Percentiles rank a stretch among this genome's conserved stretches.
phyloP scores from a whole-genome alignment of 148 eudicot genomes.

The Vaccinium darrowii region DNA sequence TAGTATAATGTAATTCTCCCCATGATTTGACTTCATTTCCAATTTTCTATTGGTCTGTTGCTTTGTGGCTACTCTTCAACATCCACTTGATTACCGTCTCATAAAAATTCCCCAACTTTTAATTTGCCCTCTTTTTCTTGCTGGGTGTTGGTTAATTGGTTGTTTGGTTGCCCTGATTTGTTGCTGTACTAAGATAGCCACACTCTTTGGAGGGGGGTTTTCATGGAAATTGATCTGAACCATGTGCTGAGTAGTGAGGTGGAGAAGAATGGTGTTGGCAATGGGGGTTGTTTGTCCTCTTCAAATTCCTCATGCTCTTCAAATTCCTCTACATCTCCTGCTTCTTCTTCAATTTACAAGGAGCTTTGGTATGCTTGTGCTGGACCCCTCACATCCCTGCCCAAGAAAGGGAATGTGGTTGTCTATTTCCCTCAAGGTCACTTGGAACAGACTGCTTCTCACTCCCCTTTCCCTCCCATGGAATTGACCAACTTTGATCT shows the following conservation, averaged over 20 bases:
- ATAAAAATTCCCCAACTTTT: conserved; percentile 10
- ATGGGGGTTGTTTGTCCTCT: conserved; percentile 34
- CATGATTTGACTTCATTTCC: conserved; percentile 46
- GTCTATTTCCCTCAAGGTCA: conserved; percentile 96
- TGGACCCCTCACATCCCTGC: conserved; percentile 69
- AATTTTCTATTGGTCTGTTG: conserved; percentile 16
- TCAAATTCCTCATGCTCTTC: conserved; percentile 53
- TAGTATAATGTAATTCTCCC: conserved; percentile 19
- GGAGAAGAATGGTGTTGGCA: conserved; percentile 36
- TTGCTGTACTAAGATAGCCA: conserved; percentile 14
- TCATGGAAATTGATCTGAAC: conserved; percentile 94
- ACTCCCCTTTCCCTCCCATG: conserved; percentile 38
- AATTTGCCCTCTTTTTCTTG: conserved; percentile 11
- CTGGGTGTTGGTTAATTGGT: conserved; percentile 18
- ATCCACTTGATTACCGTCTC: conserved; percentile 25
- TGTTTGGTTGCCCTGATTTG: background rate
- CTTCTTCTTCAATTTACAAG: conserved; percentile 43
- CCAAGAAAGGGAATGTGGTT: conserved; percentile 76
- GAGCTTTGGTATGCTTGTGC: conserved; percentile 98
- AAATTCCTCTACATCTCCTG: conserved; percentile 40
- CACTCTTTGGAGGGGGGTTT: conserved; percentile 10
- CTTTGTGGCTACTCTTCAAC: conserved; percentile 33
- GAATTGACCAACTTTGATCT: conserved; percentile 60
- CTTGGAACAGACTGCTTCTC: conserved; percentile 59
- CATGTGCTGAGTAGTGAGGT: conserved; percentile 49